phyloP scores from a whole-genome alignment of 805 yeast species.

The Tetrapisispora phaffii region DNA sequence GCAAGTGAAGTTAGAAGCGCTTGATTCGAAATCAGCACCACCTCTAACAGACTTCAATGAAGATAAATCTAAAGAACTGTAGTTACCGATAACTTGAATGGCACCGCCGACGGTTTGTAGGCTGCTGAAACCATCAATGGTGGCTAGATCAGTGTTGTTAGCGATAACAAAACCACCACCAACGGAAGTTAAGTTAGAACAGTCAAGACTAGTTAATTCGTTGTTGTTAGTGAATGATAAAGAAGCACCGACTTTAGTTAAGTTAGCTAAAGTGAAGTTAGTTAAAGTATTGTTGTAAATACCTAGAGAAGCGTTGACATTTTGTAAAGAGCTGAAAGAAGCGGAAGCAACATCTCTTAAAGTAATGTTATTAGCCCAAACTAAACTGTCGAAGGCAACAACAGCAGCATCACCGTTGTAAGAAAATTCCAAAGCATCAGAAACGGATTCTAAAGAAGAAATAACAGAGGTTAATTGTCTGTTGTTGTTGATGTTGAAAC shows the following conservation, averaged over 20 bases:
- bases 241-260: conserved; percentile 68
- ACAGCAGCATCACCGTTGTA: conserved; percentile 74
- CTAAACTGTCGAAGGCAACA: conserved; percentile 56
- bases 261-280: conserved; percentile 41
- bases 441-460: conserved; percentile 63
- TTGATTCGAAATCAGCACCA: conserved; percentile 76
- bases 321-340: conserved; percentile 55
- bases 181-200: conserved; percentile 58
- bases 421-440: conserved; percentile 67
- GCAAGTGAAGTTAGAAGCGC: conserved; percentile 70
- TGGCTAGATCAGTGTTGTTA: conserved; percentile 65
- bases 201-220: conserved; percentile 56
- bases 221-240: conserved; percentile 67
- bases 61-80: conserved; percentile 69
- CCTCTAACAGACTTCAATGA: conserved; percentile 74
- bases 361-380: conserved; percentile 81
- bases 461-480: conserved; percentile 58
- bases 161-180: conserved; percentile 92
- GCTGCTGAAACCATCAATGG: conserved; percentile 63
- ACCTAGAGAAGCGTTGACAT: conserved; percentile 75
- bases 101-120: conserved; percentile 82
- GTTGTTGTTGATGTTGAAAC: conserved; percentile 88
- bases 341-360: conserved; percentile 73
- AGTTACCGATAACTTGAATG: conserved; percentile 67
- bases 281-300: conserved; percentile 63